A percentile compares a stretch with the other conserved stretches of the same genome.
Conservation (phyloP, 1,284 basidiomycete genomes). For the Stygiomarasmius scandens region DNA sequence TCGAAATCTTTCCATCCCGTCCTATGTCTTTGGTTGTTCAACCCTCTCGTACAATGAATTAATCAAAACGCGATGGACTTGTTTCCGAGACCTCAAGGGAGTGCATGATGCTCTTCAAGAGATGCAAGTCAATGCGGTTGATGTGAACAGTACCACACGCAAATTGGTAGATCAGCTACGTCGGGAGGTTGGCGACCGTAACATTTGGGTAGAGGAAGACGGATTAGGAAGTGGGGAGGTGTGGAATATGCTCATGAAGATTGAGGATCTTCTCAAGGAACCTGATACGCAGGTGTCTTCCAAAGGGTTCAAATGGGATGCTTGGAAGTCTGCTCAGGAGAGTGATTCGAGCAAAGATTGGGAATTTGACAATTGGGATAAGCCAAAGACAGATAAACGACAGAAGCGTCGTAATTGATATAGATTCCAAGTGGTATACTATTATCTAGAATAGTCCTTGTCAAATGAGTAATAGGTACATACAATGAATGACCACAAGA, state of each 20-base stretch:
- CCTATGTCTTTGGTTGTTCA: conserved; percentile 86
- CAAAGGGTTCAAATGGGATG: conserved; percentile 35
- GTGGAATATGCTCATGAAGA: conserved; percentile 39
- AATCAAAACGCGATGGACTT: conserved; percentile 78
- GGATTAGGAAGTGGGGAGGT: conserved; percentile 43
- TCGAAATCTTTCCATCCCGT: conserved; percentile 68
- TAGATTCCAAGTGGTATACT: conserved; percentile 3
- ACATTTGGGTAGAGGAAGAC: conserved; percentile 51
- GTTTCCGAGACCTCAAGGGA: conserved; percentile 77
- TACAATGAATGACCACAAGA: not conserved
- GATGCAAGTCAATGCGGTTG: conserved; percentile 80
- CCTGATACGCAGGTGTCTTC: not conserved
- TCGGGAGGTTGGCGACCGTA: conserved; percentile 59
- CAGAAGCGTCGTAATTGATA: conserved; percentile 6
- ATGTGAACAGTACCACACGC: conserved; percentile 62
- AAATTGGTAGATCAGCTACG: conserved; percentile 66
- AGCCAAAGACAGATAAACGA: not conserved
- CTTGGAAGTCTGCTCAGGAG: conserved; percentile 39
- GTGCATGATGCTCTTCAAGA: conserved; percentile 75
- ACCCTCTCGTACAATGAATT: conserved; percentile 86
- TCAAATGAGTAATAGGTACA: not conserved
- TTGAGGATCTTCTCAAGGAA: conserved; percentile 37
- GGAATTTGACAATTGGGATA: conserved; percentile 47
- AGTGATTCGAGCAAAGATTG: conserved; percentile 30
- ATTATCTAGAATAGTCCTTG: not conserved